These are phyloP conservation scores for Lipomyces lipofer DNA, from an alignment of 805 yeast species.

Conservation along the genomic window DNA sequence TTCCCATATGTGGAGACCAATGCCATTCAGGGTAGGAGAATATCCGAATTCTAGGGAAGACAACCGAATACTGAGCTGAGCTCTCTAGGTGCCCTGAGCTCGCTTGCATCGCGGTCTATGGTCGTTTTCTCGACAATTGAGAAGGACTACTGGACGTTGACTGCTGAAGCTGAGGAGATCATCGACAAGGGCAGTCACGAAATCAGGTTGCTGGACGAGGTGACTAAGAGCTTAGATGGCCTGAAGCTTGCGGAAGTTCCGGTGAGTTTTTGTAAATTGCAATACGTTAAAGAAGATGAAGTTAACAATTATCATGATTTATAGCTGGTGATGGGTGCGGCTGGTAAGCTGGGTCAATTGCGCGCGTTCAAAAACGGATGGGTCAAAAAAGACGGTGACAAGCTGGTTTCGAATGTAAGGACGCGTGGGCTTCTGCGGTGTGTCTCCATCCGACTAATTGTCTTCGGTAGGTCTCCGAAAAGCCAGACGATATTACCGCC, in stretches of 20 bases:
- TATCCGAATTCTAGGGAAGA: too few relatives aligned
- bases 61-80: too few relatives aligned
- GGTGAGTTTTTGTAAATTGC: too few relatives aligned
- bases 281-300: too few relatives aligned
- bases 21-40: constrained; percentile 52
- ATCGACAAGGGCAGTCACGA: constrained; percentile 87
- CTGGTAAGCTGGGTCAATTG: constrained; percentile 93
- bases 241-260: constrained; percentile 68
- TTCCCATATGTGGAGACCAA: constrained; percentile 69
- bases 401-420: constrained; percentile 54
- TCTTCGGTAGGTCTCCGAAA: constrained; percentile 35
- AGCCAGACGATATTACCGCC: constrained; percentile 69
- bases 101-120: constrained; percentile 82
- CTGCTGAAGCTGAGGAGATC: constrained; percentile 80
- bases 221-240: constrained; percentile 72
- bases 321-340: constrained; percentile 65
- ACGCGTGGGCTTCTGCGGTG: background rate
- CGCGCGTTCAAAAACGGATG: constrained; percentile 97
- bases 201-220: constrained; percentile 71
- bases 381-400: constrained; percentile 86
- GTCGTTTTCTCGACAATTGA: constrained; percentile 72
- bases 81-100: constrained; percentile 77
- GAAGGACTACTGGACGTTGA: constrained; percentile 70
- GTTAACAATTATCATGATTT: constrained; percentile 26
- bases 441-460: background rate